Conservation (phyloP, 352 stramenopile genomes). For the Phytophthora chlamydospora region DNA sequence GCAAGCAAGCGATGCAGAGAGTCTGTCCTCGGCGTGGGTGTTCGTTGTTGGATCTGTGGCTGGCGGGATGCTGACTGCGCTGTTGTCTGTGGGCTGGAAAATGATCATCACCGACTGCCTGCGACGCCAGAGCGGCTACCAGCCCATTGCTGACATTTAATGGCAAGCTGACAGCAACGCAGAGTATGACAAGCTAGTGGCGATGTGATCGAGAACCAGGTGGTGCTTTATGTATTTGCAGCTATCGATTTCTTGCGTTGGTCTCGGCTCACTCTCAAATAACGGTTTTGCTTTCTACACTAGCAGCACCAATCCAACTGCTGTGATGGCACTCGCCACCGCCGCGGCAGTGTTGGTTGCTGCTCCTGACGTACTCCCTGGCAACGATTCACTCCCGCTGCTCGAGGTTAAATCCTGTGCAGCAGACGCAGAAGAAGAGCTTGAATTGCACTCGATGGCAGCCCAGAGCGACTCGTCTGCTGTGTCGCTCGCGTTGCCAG, state of each 20-base stretch:
- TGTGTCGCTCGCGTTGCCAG: constrained; percentile 18
- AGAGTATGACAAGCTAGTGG: background rate
- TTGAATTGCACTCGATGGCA: constrained; percentile 13
- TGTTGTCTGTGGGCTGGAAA: constrained; percentile 34
- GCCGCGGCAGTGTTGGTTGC: background rate
- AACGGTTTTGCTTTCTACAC: background rate
- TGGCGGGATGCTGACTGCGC: constrained; percentile 32
- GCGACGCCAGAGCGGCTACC: constrained; percentile 28
- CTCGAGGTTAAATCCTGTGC: background rate
- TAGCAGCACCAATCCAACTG: constrained; percentile 5
- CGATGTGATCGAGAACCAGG: background rate
- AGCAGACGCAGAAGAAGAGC: constrained; percentile 2
- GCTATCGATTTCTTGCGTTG: constrained; percentile 6
- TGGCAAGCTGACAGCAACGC: background rate
- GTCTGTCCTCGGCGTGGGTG: constrained; percentile 13
- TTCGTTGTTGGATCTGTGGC: constrained; percentile 32
- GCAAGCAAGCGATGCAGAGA: constrained; percentile 13
- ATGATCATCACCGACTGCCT: constrained; percentile 32
- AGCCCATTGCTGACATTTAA: constrained; percentile 30
- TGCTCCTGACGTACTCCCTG: constrained; percentile 4
- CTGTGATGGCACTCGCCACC: background rate
- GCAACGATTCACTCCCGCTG: background rate
- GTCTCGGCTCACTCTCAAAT: background rate
- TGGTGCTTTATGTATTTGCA: constrained; percentile 14
- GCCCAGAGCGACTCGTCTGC: constrained; percentile 23